A percentile compares a stretch with the other conserved stretches of the same genome.
Evolutionary conservation across 2,329 filamentous ascomycete genomes (phyloP).

Genomic region (Corinectria fuckeliana): DNA sequence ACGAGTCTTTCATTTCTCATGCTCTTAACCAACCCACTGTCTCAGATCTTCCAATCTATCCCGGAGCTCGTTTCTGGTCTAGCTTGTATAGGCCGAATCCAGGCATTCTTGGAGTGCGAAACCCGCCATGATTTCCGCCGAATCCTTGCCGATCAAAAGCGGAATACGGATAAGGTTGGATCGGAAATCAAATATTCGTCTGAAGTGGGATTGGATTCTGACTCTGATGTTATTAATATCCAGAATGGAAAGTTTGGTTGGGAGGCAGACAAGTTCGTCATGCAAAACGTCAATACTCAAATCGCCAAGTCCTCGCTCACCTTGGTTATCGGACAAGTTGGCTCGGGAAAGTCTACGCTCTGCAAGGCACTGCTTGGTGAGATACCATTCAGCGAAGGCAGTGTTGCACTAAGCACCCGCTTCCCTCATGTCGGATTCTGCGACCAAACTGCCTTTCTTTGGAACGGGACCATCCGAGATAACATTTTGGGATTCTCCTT

Average conservation of each 20-base stretch:
- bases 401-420: background rate
- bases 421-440: constrained; percentile 7
- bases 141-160: background rate
- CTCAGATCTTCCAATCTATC: constrained; percentile 37
- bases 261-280: background rate
- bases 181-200: too few relatives aligned
- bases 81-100: constrained; percentile 43
- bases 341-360: constrained; percentile 42
- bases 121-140: constrained; percentile 22
- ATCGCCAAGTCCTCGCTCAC: constrained; percentile 22
- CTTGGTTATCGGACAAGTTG: constrained; percentile 44
- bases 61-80: constrained; percentile 38
- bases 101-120: constrained; percentile 41
- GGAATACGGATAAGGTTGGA: background rate
- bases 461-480: constrained; percentile 2
- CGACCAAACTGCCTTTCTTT: constrained; percentile 8
- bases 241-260: constrained; percentile 13
- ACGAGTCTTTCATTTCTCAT: constrained; percentile 40
- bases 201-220: too few relatives aligned
- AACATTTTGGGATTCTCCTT: background rate
- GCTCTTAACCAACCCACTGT: constrained; percentile 41
- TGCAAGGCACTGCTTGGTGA: constrained; percentile 43
- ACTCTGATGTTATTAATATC: background rate
- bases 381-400: constrained; percentile 17
- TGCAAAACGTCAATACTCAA: constrained; percentile 1